phyloP scores from a whole-genome alignment of 352 stramenopile species.

The Blastocystis sp. region DNA sequence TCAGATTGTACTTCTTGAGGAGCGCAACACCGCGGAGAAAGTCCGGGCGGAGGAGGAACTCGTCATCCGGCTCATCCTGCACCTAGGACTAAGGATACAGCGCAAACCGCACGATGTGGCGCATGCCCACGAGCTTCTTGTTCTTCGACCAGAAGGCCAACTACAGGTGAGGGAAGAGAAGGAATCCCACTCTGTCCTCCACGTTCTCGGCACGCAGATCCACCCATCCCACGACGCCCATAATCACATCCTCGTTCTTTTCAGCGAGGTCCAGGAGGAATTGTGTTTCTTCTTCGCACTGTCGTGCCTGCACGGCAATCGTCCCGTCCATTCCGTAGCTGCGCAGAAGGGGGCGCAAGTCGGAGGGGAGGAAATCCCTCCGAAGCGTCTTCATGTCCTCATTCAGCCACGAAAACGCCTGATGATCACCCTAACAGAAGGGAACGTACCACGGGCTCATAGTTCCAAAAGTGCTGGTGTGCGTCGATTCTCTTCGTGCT shows the following conservation, averaged over 20 bases:
- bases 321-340: constrained; percentile 52
- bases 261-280: constrained; percentile 61
- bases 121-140: constrained; percentile 43
- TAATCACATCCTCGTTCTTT: constrained; percentile 20
- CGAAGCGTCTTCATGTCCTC: constrained; percentile 65
- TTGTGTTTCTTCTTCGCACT: constrained; percentile 53
- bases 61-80: constrained; percentile 63
- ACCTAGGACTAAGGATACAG: constrained; percentile 26
- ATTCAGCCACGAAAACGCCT: constrained; percentile 54
- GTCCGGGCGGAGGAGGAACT: constrained; percentile 47
- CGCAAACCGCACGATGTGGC: constrained; percentile 34
- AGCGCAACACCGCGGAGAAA: constrained; percentile 45
- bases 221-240: constrained; percentile 63
- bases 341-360: constrained; percentile 3
- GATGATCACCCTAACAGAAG: neutral
- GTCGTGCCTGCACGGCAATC: constrained; percentile 54
- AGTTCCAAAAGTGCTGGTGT: constrained; percentile 67
- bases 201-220: constrained; percentile 45
- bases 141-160: constrained; percentile 38
- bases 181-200: constrained; percentile 23
- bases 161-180: constrained; percentile 17
- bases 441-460: constrained; percentile 51
- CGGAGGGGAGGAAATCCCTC: constrained; percentile 43
- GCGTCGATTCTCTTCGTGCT: constrained; percentile 54
- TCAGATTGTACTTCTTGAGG: constrained; percentile 70